Base-by-base conservation (phyloP, 768 basidiomycete species). In the Leccinum arenicola region DNA sequence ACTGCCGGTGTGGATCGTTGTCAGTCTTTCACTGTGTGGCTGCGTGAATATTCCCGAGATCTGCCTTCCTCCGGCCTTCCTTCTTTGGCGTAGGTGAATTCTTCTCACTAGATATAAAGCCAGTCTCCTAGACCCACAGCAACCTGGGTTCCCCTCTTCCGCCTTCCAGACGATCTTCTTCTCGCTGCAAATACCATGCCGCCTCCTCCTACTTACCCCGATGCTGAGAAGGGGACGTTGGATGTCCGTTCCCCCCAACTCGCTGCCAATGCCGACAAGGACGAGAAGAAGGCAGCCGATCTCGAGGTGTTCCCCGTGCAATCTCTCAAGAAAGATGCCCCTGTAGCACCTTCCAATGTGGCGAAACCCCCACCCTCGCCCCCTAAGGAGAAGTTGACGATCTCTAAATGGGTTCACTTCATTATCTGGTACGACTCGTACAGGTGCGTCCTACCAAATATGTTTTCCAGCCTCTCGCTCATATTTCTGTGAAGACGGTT, bases 351-450 rank as follows among this genome's bases (percentile, higher is more conserved):
- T 15, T 73, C 71, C 25, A 71, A 68, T n/a, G 62, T 73, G 23
- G 74, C 68, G 33, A 78, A 76, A 64, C 68, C 72, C 49, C 73
- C 74, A 56, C 57, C 68, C 10, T 59, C 68, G 27, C 69, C 77
- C 2, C 70, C 78, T 17, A 69, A 76, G 50, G 77, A 77, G 35
- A 86, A 83, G 77, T 80, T 78, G 70, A 81, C 84, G 67, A 79
- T 78, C 29, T 83, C 87, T 1, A 82, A 77, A 58, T 86, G 84
- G 77, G 79, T 86, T 38, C 70, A 78, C 50, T 84, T 85, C 70
- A 80, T 80, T 57, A 71, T 91, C 25, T 92, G 90, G 90, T 91
- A 86, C 72, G 89, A 93, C 65, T 86, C 85, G 0, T 92, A 93
- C 67, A 78, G 88, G 89, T 86, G 58, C 8, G 78, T 62, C 5